Conservation (phyloP, 306 rosid species). For the Sicyos baderoa region DNA sequence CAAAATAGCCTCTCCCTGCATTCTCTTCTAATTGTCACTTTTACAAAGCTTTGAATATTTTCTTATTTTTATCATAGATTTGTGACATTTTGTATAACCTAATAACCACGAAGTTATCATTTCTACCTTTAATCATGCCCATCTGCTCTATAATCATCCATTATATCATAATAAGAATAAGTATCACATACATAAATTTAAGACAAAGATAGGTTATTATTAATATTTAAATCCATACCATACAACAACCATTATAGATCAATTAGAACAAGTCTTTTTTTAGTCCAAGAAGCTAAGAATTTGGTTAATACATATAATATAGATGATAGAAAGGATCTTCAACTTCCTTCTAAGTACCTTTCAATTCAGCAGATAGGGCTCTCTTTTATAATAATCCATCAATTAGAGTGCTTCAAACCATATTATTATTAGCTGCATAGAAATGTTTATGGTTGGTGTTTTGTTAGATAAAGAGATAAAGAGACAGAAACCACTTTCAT, state of each 20-base stretch:
- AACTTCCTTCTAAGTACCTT: background rate
- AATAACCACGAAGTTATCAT: too few relatives aligned
- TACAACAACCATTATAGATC: constrained; percentile 3
- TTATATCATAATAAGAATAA: background rate
- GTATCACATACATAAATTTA: background rate
- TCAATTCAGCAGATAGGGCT: background rate
- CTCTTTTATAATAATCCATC: background rate
- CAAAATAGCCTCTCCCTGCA: too few relatives aligned
- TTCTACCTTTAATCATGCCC: background rate
- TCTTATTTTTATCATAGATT: too few relatives aligned
- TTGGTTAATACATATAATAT: background rate
- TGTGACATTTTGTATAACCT: too few relatives aligned
- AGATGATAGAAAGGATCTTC: background rate
- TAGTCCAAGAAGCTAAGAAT: constrained; percentile 10
- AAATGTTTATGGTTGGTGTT: constrained; percentile 1
- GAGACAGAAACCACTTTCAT: too few relatives aligned
- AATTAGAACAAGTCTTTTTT: constrained; percentile 8
- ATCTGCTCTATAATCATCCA: background rate
- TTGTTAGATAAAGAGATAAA: background rate
- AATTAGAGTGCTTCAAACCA: constrained; percentile 8
- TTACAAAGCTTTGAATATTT: too few relatives aligned
- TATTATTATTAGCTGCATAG: constrained; percentile 1
- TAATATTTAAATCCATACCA: constrained; percentile 4
- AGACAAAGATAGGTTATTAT: constrained; percentile 10
- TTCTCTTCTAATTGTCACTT: too few relatives aligned